Conservation (phyloP, 805 yeast species). For the Wickerhamomyces alni region DNA sequence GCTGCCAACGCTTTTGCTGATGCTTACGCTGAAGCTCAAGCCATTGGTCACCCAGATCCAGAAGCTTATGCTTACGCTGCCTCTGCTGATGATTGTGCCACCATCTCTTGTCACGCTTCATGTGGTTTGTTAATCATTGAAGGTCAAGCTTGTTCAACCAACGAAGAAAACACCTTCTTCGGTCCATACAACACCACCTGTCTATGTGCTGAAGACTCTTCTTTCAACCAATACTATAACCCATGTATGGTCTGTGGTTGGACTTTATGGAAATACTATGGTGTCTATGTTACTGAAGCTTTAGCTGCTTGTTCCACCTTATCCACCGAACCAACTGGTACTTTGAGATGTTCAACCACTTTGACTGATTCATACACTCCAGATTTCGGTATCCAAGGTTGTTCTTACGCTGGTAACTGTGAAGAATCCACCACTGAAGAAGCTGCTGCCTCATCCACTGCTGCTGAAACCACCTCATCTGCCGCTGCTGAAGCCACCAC, state of each 20-base stretch:
- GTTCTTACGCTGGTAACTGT: neutral
- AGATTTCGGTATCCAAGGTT: constrained; percentile 4
- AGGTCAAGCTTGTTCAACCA: constrained; percentile 23
- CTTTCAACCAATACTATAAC: constrained; percentile 24
- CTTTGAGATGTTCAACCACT: constrained; percentile 24
- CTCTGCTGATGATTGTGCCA: constrained; percentile 25
- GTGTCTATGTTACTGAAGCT: constrained; percentile 25
- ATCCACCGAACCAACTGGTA: constrained; percentile 33
- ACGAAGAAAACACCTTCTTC: constrained; percentile 14
- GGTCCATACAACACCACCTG: constrained; percentile 28
- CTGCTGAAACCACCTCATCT: constrained; percentile 6
- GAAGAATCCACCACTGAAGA: constrained; percentile 2
- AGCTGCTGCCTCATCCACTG: constrained; percentile 3
- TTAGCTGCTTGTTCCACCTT: constrained; percentile 26
- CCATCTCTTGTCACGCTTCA: constrained; percentile 28
- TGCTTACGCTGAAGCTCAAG: constrained; percentile 22
- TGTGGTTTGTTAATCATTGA: constrained; percentile 29
- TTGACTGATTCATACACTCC: constrained; percentile 15
- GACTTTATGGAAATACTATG: constrained; percentile 34
- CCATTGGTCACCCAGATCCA: constrained; percentile 27
- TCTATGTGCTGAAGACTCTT: constrained; percentile 25
- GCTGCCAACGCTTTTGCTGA: constrained; percentile 22
- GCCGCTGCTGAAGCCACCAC: constrained; percentile 8
- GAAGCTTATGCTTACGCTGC: constrained; percentile 26
- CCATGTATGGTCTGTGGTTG: constrained; percentile 35